These are phyloP conservation scores for Gymnopilus junonius DNA, from an alignment of 768 basidiomycete genomes.

Conservation along the genomic window DNA sequence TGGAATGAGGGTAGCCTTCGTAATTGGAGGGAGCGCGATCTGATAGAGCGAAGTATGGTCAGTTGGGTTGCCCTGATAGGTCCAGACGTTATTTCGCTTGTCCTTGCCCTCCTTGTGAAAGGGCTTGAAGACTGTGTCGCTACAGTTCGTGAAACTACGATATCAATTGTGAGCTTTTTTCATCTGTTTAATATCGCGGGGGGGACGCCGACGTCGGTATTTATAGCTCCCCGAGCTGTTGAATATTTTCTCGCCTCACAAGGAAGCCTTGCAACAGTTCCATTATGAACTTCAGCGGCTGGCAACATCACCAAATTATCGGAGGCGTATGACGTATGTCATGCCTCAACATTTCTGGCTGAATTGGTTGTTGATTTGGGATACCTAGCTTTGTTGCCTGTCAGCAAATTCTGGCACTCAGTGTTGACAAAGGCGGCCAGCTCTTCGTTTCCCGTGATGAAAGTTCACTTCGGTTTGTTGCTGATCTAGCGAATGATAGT, in stretches of 20 bases:
- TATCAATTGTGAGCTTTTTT: constrained; percentile 58
- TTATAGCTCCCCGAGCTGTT: constrained; percentile 55
- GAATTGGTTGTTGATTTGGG: constrained; percentile 16
- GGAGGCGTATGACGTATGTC: constrained; percentile 75
- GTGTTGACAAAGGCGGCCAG: constrained; percentile 34
- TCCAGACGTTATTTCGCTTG: constrained; percentile 43
- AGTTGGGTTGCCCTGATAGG: constrained; percentile 48
- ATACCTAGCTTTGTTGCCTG: constrained; percentile 72
- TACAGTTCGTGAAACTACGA: constrained; percentile 82
- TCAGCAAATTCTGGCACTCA: constrained; percentile 60
- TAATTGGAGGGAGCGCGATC: constrained; percentile 84
- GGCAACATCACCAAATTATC: constrained; percentile 51
- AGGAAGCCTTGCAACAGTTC: constrained; percentile 39
- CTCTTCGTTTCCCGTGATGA: constrained; percentile 45
- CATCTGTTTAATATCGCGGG: background rate
- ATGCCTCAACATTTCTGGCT: constrained; percentile 8
- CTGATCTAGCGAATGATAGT: constrained; percentile 60
- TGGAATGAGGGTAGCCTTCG: constrained; percentile 65
- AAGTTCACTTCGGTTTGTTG: constrained; percentile 59
- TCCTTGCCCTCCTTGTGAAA: constrained; percentile 58
- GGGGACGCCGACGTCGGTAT: background rate
- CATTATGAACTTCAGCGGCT: constrained; percentile 45
- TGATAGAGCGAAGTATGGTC: constrained; percentile 59
- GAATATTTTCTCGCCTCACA: constrained; percentile 40
- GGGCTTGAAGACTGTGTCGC: constrained; percentile 81